Evolutionary conservation across 2,329 filamentous ascomycete species (phyloP), one percentile per base, ranked within the genome.

Genomic region (Neopestalotiopsis clavispora): DNA sequence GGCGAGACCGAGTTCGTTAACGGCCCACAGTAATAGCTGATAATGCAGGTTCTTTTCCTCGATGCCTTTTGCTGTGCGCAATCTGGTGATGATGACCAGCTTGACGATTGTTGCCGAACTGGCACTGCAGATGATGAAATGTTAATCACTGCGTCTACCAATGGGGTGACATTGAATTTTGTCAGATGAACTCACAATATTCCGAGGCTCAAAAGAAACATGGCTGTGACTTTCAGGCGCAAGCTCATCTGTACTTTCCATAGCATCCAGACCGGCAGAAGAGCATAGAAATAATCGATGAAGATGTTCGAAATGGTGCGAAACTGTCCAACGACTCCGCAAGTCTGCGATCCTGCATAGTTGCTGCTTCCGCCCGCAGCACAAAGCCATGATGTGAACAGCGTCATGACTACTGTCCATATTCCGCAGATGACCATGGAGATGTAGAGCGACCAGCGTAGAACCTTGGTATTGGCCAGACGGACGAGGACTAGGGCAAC

Each of bases 201-300:
- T 3, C 78, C 78, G n/a, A 79, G 68, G 1, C 78, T 74, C 12
- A 79, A 67, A 4, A 79, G 65, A 20, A 78, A 63, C 23, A 78
- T 71, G 9, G 77, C 77, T 0, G 74, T 72, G 4, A 76, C 13
- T 69, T 79, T 79, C 13, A 78, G 68, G 34, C 70, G 72, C 3
- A 45, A 66, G 30, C 72, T 74, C 74, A 79, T 75, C 49, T 74
- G 73, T 0, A 75, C 73, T 3, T 75, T 73, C 68, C 75, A 72
- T 13, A 79, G 74, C 60, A 79, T 78, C 17, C 68, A 72, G 1
- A 78, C 62, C 1, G 78, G 78, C 14, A 78, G 62, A 1, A 79
- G 66, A 40, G 78, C 77, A 56, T 78, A 78, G 65, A 79, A 79
- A 66, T 78, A 79, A 69, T 79, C 77, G 72, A 79, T 78, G 68